Conservation (phyloP, 306 rosid species). For the Begonia loranthoides region DNA sequence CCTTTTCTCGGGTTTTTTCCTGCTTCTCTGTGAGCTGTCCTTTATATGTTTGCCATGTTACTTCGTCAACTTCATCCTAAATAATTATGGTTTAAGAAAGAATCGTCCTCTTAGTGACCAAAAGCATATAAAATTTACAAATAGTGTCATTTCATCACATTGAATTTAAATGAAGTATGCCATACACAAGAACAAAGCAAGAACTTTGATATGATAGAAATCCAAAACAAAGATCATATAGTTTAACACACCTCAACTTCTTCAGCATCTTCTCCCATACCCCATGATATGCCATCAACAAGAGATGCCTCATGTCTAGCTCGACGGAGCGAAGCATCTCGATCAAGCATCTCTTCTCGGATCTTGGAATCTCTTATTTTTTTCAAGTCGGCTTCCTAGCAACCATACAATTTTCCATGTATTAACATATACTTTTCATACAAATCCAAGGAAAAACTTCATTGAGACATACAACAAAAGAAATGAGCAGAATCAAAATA, state of each 20-base stretch:
- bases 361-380: conserved; percentile 41
- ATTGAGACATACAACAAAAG: too few species aligned
- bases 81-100: neutral
- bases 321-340: conserved; percentile 86
- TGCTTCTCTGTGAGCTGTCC: conserved; percentile 92
- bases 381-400: conserved; percentile 58
- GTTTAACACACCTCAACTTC: conserved; percentile 57
- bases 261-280: conserved; percentile 98
- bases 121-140: too few species aligned
- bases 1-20: conserved; percentile 77
- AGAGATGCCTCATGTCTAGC: conserved; percentile 65
- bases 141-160: too few species aligned
- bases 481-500: too few species aligned
- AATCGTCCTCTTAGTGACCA: too few species aligned
- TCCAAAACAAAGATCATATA: neutral
- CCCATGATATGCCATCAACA: conserved; percentile 93
- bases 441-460: neutral
- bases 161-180: too few species aligned
- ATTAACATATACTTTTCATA: conserved; percentile 1
- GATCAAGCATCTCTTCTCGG: conserved; percentile 48
- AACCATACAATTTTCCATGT: conserved; percentile 1
- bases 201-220: neutral
- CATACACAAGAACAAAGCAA: conserved; percentile 5
- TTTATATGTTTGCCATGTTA: conserved; percentile 91
- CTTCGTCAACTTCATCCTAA: conserved; percentile 79